A percentile compares a stretch with the other conserved stretches of the same genome.
These are phyloP conservation scores for Aspergillus sclerotialis DNA, from an alignment of 2,329 filamentous ascomycete species.

Conservation along the genomic window DNA sequence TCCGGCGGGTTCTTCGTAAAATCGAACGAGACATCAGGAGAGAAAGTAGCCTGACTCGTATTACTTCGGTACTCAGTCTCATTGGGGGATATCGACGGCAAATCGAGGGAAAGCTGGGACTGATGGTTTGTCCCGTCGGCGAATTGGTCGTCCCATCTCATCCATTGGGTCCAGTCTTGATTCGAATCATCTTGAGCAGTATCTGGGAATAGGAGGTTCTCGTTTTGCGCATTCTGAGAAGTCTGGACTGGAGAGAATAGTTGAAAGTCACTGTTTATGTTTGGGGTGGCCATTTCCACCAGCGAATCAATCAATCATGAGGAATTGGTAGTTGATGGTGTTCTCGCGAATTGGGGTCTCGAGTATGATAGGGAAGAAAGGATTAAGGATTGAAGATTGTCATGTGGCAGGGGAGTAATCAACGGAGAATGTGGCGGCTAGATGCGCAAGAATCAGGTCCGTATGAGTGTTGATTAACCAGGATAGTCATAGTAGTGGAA, in stretches of 20 bases:
- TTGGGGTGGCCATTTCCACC: constrained; percentile 15
- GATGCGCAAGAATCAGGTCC: neutral
- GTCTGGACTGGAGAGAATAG: constrained; percentile 22
- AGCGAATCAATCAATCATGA: constrained; percentile 13
- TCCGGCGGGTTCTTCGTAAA: constrained; percentile 22
- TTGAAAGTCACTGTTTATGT: constrained; percentile 27
- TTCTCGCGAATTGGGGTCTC: too few relatives aligned
- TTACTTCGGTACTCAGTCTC: constrained; percentile 15
- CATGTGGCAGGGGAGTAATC: constrained; percentile 17
- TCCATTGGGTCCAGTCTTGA: constrained; percentile 41
- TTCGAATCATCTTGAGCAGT: constrained; percentile 19
- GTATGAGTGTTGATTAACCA: neutral
- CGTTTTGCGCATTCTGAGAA: constrained; percentile 12
- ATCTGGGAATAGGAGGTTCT: constrained; percentile 12
- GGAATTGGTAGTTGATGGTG: neutral
- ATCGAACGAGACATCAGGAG: constrained; percentile 24
- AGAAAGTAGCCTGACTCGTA: constrained; percentile 19
- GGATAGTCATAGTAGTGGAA: neutral
- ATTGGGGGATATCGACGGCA: constrained; percentile 20
- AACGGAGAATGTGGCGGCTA: constrained; percentile 21
- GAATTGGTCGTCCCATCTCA: constrained; percentile 38
- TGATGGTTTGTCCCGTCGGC: constrained; percentile 21
- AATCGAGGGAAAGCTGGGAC: constrained; percentile 15
- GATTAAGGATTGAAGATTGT: constrained; percentile 2
- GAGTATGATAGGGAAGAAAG: constrained; percentile 4